phyloP scores from a whole-genome alignment of 164 flowering plant genomes.

The Nymphaea colorata region DNA sequence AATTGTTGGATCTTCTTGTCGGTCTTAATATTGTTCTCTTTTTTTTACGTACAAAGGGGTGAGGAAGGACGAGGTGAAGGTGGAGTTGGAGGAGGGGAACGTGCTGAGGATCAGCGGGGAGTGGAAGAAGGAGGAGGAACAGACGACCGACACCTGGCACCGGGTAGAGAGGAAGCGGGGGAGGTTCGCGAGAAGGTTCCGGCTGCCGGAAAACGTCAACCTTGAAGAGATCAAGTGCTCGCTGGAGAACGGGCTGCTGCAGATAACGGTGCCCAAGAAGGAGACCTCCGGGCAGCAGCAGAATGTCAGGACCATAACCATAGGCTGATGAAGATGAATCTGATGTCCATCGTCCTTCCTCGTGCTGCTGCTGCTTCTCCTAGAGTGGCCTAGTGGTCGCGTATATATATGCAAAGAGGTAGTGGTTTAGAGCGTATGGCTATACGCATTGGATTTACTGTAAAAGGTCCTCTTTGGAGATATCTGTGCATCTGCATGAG shows the following conservation, averaged over 20 bases:
- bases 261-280: conserved; percentile 6
- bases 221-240: conserved; percentile 3
- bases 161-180: conserved; percentile 6
- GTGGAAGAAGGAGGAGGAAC: conserved; percentile 1
- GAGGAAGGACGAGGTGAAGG: conserved; percentile 20
- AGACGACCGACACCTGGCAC: conserved; percentile 4
- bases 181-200: conserved; percentile 4
- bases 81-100: conserved; percentile 16
- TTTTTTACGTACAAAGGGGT: conserved; percentile 3
- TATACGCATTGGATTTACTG: no score
- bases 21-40: no score
- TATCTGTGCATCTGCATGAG: no score
- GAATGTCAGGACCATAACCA: neutral
- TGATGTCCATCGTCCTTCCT: neutral
- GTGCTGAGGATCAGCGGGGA: conserved; percentile 14
- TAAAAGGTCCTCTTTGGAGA: no score
- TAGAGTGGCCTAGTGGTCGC: no score
- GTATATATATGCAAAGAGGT: no score
- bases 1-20: no score
- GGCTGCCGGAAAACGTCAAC: conserved; percentile 7
- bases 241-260: conserved; percentile 3
- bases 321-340: neutral
- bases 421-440: no score
- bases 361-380: no score
- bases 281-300: neutral